Conservation (phyloP, 345 rosid species). For the Gossypium mustelinum region DNA sequence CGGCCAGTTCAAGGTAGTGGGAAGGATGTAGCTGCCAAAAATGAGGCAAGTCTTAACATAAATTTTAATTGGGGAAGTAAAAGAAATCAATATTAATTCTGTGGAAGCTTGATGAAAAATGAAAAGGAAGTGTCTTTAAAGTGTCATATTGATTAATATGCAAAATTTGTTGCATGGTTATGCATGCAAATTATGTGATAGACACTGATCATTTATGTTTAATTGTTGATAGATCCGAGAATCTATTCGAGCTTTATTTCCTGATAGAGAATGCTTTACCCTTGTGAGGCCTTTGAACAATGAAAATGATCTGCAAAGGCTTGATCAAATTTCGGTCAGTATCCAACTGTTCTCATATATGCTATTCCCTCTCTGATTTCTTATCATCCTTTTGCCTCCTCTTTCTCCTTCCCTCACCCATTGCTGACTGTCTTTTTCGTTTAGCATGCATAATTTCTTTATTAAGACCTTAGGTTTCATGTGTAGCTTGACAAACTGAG, state of each 20-base stretch:
- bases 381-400: not conserved
- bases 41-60: slow-evolving; percentile 56
- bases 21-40: slow-evolving; percentile 79
- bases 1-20: slow-evolving; percentile 77
- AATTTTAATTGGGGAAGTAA: slow-evolving; percentile 5
- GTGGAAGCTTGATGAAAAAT: not conserved
- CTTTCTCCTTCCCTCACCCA: not conserved
- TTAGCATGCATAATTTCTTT: slow-evolving; percentile 3
- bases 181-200: not conserved
- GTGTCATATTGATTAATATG: not conserved
- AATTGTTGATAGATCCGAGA: slow-evolving; percentile 63
- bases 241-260: slow-evolving; percentile 84
- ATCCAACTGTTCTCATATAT: not conserved
- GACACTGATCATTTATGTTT: slow-evolving; percentile 22
- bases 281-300: slow-evolving; percentile 89
- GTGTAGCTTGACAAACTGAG: slow-evolving; percentile 70
- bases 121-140: not conserved
- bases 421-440: not conserved
- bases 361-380: not conserved
- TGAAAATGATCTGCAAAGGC: slow-evolving; percentile 83
- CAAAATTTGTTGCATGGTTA: not conserved
- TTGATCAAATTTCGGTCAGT: slow-evolving; percentile 87
- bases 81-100: slow-evolving; percentile 2
- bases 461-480: not conserved
- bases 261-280: slow-evolving; percentile 90